Percentiles rank a stretch among this genome's conserved stretches.
Evolutionary conservation across 805 yeast species (phyloP).

Genomic region (Sugiyamaella mastotermitis): DNA sequence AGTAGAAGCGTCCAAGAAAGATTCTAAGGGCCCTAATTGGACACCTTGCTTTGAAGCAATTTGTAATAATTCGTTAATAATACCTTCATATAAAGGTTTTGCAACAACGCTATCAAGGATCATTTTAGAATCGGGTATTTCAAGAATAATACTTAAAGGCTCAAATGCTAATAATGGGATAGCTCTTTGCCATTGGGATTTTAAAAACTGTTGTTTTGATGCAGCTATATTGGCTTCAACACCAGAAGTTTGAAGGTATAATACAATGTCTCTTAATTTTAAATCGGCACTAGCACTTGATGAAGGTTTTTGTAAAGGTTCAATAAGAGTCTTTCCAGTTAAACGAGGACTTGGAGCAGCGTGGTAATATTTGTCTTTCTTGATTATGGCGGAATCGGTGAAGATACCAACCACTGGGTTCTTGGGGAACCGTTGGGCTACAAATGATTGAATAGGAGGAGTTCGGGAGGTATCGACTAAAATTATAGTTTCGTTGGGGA

Average conservation of each 20-base stretch:
- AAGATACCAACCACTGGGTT: slow-evolving; percentile 16
- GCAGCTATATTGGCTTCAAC: slow-evolving; percentile 15
- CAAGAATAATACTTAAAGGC: slow-evolving; percentile 70
- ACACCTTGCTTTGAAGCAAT: slow-evolving; percentile 45
- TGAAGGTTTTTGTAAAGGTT: slow-evolving; percentile 6
- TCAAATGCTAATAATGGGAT: slow-evolving; percentile 72
- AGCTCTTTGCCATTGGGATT: slow-evolving; percentile 76
- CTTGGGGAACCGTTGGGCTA: slow-evolving; percentile 15
- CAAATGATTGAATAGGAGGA: slow-evolving; percentile 11
- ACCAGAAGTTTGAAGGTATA: slow-evolving; percentile 19
- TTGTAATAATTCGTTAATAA: slow-evolving; percentile 65
- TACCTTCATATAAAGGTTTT: slow-evolving; percentile 77
- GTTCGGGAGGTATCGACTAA: slow-evolving; percentile 17
- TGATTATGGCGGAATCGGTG: slow-evolving; percentile 12
- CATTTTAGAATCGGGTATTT: slow-evolving; percentile 54
- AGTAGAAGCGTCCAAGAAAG: not conserved
- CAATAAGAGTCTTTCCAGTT: slow-evolving; percentile 9
- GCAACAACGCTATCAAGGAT: slow-evolving; percentile 67
- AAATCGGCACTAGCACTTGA: slow-evolving; percentile 2
- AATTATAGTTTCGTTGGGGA: slow-evolving; percentile 16
- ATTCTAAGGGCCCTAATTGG: slow-evolving; percentile 1
- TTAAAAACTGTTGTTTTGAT: slow-evolving; percentile 10
- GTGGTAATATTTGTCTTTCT: too few species aligned
- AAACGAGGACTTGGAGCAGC: slow-evolving; percentile 10
- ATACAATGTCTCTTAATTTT: slow-evolving; percentile 11